phyloP scores from a whole-genome alignment of 805 yeast genomes.

The Candida boidinii region DNA sequence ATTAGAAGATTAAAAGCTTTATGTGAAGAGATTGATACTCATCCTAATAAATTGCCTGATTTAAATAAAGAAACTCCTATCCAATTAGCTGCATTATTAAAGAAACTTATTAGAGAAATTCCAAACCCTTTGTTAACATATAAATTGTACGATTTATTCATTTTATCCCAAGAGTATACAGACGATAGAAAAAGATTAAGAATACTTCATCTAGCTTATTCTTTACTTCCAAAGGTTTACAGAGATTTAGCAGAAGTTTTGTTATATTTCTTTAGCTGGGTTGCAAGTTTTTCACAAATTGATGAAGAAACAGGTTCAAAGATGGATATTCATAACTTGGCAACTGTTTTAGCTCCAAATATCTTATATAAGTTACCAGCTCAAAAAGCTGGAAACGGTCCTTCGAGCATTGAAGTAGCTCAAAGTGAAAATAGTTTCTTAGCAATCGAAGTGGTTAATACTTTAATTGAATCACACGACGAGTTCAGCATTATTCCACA shows the following conservation, averaged over 20 bases:
- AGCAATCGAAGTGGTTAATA: slow-evolving; percentile 86
- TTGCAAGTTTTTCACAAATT: slow-evolving; percentile 87
- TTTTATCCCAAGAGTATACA: slow-evolving; percentile 47
- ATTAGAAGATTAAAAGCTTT: slow-evolving; percentile 71
- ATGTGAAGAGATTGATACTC: slow-evolving; percentile 62
- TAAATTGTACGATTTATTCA: slow-evolving; percentile 70
- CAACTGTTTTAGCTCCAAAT: slow-evolving; percentile 94
- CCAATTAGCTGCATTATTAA: slow-evolving; percentile 87
- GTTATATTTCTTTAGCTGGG: slow-evolving; percentile 85
- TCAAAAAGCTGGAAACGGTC: slow-evolving; percentile 12
- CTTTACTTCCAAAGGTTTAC: slow-evolving; percentile 72
- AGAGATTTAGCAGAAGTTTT: slow-evolving; percentile 84
- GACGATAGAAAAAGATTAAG: slow-evolving; percentile 39
- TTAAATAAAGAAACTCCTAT: slow-evolving; percentile 71
- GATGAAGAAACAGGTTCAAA: slow-evolving; percentile 89
- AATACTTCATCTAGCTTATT: slow-evolving; percentile 54
- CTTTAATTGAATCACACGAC: slow-evolving; percentile 72
- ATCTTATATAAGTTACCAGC: slow-evolving; percentile 54
- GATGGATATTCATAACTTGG: slow-evolving; percentile 92
- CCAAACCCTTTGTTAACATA: slow-evolving; percentile 87
- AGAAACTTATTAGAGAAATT: slow-evolving; percentile 83
- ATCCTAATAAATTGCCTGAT: slow-evolving; percentile 65
- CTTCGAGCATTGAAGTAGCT: too few relatives aligned
- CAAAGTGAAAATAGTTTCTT: slow-evolving; percentile 69
- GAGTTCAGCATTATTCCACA: slow-evolving; percentile 71